A percentile compares a stretch with the other conserved stretches of the same genome.
phyloP scores from a whole-genome alignment of 306 rosid genomes.

The Vigna mungo region DNA sequence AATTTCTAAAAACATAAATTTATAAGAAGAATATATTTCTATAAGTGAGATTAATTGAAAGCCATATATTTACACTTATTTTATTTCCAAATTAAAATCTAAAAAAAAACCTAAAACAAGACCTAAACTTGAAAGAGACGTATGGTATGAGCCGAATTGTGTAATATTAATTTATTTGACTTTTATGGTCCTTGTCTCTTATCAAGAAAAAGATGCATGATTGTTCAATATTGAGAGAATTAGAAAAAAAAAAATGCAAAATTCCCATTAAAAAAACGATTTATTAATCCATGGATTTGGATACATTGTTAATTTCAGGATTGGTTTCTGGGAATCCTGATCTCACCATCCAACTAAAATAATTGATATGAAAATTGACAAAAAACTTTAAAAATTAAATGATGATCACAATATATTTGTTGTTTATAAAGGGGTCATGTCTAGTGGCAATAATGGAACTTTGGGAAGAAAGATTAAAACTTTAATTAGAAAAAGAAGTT shows the following conservation, averaged over 20 bases:
- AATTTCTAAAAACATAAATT: too few species aligned
- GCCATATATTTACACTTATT: too few species aligned
- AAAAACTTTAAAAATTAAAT: conserved; percentile 13
- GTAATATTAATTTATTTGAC: conserved; percentile 22
- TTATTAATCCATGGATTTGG: background rate
- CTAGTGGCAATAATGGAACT: conserved; percentile 40
- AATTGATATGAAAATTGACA: conserved; percentile 4
- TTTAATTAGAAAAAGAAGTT: conserved; percentile 19
- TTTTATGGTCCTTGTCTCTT: conserved; percentile 4
- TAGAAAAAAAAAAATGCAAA: background rate
- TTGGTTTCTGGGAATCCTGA: conserved; percentile 1
- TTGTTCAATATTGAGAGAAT: conserved; percentile 21
- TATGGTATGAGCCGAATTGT: background rate
- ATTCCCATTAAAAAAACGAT: background rate
- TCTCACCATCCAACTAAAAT: background rate
- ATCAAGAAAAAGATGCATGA: conserved; percentile 10
- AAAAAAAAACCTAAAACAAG: background rate
- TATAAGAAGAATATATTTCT: too few species aligned
- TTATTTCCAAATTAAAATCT: background rate
- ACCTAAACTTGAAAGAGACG: background rate
- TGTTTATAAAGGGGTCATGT: conserved; percentile 13
- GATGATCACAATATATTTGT: conserved; percentile 11
- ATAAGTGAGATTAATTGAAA: too few species aligned
- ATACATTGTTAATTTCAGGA: background rate
- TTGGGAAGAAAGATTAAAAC: background rate